phyloP scores from a whole-genome alignment of 306 rosid species.

The Lagenaria siceraria region DNA sequence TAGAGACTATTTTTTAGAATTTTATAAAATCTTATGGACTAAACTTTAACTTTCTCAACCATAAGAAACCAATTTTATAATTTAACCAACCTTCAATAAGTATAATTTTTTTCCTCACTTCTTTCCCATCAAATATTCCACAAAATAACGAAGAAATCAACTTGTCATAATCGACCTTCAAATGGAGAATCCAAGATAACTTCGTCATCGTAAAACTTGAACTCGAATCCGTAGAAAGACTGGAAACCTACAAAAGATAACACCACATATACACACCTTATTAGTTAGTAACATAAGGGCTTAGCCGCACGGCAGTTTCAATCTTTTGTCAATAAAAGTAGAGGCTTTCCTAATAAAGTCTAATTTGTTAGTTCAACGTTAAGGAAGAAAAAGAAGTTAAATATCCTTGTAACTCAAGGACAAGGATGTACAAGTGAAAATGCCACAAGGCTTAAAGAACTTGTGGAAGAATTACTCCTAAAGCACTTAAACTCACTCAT shows the following conservation, averaged over 20 bases:
- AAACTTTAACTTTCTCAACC: too few species aligned
- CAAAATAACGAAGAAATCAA: neutral
- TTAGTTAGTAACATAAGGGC: neutral
- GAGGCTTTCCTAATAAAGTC: neutral
- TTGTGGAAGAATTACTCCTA: neutral
- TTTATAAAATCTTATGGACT: too few species aligned
- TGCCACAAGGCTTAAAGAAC: neutral
- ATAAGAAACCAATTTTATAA: too few species aligned
- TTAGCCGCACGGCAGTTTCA: neutral
- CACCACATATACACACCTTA: neutral
- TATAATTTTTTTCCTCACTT: too few species aligned
- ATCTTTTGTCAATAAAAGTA: neutral
- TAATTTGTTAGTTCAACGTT: neutral
- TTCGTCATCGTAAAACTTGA: neutral
- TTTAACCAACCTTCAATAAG: too few species aligned
- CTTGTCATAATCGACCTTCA: neutral
- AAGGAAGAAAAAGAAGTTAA: neutral
- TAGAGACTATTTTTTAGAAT: too few species aligned
- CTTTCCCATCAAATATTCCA: neutral
- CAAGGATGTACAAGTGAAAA: neutral
- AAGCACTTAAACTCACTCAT: neutral
- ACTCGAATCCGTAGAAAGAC: too few species aligned
- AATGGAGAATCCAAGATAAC: neutral
- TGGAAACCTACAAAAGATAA: neutral
- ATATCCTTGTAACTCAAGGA: too few species aligned